Evolutionary conservation across 192 early-diverging fungal genomes (phyloP).

Genomic region (Podochytrium sp.): DNA sequence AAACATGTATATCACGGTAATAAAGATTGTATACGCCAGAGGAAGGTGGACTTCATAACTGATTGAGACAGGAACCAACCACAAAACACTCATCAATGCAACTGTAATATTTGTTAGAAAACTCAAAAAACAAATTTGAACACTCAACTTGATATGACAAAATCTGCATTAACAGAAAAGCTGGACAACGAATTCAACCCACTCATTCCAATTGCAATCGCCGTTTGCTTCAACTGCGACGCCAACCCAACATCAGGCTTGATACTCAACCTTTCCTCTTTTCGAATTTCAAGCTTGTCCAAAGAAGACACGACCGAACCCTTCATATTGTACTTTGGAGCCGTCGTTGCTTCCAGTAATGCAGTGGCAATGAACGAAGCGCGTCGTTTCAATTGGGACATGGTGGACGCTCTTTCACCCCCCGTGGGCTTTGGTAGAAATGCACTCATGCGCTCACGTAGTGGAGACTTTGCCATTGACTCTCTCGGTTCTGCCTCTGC

Average conservation of each 20-base stretch:
- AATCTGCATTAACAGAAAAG: conserved; percentile 1
- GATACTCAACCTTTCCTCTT: not conserved
- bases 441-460: too few species aligned
- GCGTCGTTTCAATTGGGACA: too few species aligned
- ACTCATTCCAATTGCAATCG: not conserved
- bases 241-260: not conserved
- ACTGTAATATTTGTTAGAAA: not conserved
- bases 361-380: not conserved
- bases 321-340: not conserved
- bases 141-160: not conserved
- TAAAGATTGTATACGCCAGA: not conserved
- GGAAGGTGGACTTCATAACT: not conserved
- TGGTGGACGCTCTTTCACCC: too few species aligned
- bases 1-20: not conserved
- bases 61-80: conserved; percentile 13
- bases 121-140: not conserved
- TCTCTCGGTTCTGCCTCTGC: too few species aligned
- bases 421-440: too few species aligned
- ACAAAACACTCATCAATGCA: not conserved
- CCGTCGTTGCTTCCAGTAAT: not conserved
- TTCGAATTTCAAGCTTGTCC: not conserved
- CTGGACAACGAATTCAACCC: not conserved
- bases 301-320: not conserved
- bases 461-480: too few species aligned
- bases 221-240: not conserved